Evolutionary conservation across 2,329 filamentous ascomycete species (phyloP).

Genomic region (Epichloe typhina): DNA sequence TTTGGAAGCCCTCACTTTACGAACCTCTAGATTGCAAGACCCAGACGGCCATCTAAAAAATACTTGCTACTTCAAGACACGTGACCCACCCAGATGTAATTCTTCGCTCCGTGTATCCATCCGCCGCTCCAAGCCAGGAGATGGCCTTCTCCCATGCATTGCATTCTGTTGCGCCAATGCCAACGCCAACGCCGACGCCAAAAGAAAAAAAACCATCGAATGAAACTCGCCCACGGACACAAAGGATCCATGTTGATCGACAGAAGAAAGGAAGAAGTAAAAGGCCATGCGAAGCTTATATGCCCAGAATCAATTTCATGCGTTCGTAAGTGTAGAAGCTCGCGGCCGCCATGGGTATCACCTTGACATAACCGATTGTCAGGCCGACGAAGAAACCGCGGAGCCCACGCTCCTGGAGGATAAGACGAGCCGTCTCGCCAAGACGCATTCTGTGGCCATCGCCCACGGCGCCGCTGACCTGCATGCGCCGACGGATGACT

Average conservation of each 20-base stretch:
- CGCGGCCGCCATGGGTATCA: conserved; percentile 74
- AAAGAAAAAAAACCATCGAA: not conserved
- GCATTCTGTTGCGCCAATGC: not conserved
- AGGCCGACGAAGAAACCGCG: conserved; percentile 85
- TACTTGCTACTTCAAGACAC: too few species aligned
- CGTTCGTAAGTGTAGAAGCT: conserved; percentile 55
- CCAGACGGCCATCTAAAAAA: too few species aligned
- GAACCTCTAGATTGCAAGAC: too few species aligned
- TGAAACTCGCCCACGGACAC: not conserved
- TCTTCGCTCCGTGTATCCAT: not conserved
- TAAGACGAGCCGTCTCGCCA: conserved; percentile 61
- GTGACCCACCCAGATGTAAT: not conserved
- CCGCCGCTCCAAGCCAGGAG: too few species aligned
- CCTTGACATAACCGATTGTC: conserved; percentile 89
- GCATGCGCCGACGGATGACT: conserved; percentile 85
- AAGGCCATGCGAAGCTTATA: conserved; percentile 26
- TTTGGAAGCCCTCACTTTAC: too few species aligned
- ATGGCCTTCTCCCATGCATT: not conserved
- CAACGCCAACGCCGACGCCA: too few species aligned
- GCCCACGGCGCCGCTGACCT: conserved; percentile 87
- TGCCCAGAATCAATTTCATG: conserved; percentile 49
- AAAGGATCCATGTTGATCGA: not conserved
- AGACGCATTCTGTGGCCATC: conserved; percentile 73
- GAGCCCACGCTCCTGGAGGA: conserved; percentile 62
- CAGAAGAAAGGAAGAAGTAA: not conserved